A percentile compares a stretch with the other conserved stretches of the same genome.
phyloP scores from a whole-genome alignment of 768 basidiomycete genomes.

The Rhizopogon roseolus region DNA sequence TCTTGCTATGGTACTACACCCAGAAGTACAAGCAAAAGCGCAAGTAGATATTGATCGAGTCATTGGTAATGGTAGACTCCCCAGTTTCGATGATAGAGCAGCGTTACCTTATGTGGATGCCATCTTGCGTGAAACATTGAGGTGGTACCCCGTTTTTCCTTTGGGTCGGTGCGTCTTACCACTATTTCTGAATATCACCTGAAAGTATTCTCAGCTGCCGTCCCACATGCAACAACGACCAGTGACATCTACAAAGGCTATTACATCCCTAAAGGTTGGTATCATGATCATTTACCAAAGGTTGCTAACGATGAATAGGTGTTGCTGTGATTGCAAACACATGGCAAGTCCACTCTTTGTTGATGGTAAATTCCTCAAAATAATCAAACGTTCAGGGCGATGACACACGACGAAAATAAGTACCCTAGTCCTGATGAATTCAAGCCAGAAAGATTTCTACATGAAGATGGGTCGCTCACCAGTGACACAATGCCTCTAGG shows the following conservation, averaged over 20 bases:
- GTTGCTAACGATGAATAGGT: neutral
- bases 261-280: neutral
- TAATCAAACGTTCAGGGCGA: slow-evolving; percentile 17
- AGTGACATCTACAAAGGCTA: neutral
- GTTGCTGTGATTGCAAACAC: neutral
- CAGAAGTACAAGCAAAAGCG: slow-evolving; percentile 27
- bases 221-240: neutral
- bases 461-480: neutral
- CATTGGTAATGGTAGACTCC: slow-evolving; percentile 22
- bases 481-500: neutral
- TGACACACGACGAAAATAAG: slow-evolving; percentile 26
- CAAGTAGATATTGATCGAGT: slow-evolving; percentile 28
- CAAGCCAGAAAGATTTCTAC: slow-evolving; percentile 31
- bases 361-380: neutral
- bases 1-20: slow-evolving; percentile 29
- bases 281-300: neutral
- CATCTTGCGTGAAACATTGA: slow-evolving; percentile 27
- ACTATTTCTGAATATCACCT: neutral
- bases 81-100: slow-evolving; percentile 18
- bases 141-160: slow-evolving; percentile 26
- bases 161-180: slow-evolving; percentile 11
- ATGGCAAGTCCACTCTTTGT: neutral
- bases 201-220: neutral
- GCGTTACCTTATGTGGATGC: slow-evolving; percentile 26
- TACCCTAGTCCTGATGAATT: slow-evolving; percentile 32